Evolutionary conservation across 2,329 filamentous ascomycete species (phyloP), one percentile per base, ranked within the genome.

Genomic region (Colletotrichum noveboracense): DNA sequence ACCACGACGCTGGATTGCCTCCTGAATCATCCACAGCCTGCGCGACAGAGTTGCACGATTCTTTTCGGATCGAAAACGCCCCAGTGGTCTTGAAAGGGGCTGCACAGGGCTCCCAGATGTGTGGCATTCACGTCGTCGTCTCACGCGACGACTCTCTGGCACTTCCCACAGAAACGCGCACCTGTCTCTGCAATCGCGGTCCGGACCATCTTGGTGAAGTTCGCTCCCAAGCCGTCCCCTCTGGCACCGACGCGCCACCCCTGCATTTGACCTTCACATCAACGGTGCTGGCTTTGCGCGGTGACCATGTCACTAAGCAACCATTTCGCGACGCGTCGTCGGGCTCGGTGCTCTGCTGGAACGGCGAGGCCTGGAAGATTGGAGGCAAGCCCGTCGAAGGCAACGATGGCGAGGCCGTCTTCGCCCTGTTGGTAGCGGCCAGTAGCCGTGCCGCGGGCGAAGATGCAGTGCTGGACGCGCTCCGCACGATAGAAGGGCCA

Each of bases 341-440:
- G 1, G 88, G 89, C 6, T 95, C 93, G 1, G 87, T 95, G 1
- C 88, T 99, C 3, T 98, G 96, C 88, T 99, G 97, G 97, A 99
- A 99, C 81, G 97, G 97, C 58, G 97, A 99, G 83, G 96, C 96
- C 2, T 99, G 97, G 97, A 93, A 90, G 73, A 89, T 98, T 66
- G 85, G 84, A 10, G 89, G 88, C 38, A 79, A 89, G 12, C 80
- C 83, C 2, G 87, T 98, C n/a, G 74, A 81, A 7, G 94, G 92
- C 73, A 98, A 98, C 81, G 97, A 99, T 84, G 94, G 94, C 5
- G 89, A 93, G 80, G 85, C 87, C 8, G 87, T 98, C 21, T 93
- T 96, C 80, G 81, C 88, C 38, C 81, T 90, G 48, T 87, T 98
- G 64, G 80, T 89, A 24, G 80, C 85, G 73, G 87, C 89, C 79